These are phyloP conservation scores for Periconia sp. DNA, from an alignment of 2,329 filamentous ascomycete species.

Conservation along the genomic window DNA sequence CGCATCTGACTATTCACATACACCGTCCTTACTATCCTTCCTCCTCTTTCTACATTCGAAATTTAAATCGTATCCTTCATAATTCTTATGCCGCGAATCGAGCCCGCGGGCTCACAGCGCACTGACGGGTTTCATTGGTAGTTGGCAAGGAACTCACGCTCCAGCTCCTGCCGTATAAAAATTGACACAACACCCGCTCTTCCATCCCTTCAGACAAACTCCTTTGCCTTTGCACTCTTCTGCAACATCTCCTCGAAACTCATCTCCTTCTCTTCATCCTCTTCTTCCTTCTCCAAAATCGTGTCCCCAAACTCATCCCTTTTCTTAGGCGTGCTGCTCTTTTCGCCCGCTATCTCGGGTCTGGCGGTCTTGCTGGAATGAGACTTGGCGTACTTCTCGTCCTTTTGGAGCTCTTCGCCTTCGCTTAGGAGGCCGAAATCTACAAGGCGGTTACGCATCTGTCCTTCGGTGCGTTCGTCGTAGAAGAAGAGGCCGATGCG, in stretches of 20 bases:
- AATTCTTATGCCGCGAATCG: too few relatives aligned
- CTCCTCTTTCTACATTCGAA: too few relatives aligned
- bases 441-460: conserved; percentile 12
- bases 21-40: too few relatives aligned
- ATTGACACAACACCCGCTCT: background rate
- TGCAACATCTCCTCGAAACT: conserved; percentile 3
- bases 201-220: background rate
- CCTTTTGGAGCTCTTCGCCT: conserved; percentile 2
- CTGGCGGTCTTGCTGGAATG: background rate
- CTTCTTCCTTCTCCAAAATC: background rate
- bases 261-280: conserved; percentile 1
- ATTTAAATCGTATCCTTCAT: too few relatives aligned
- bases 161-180: too few relatives aligned
- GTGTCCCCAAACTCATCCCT: conserved; percentile 2
- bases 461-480: conserved; percentile 13
- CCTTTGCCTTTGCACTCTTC: background rate
- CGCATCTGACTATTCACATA: too few relatives aligned
- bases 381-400: background rate
- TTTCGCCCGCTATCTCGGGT: too few relatives aligned
- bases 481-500: conserved; percentile 21
- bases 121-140: too few relatives aligned
- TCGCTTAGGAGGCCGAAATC: conserved; percentile 16
- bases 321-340: background rate
- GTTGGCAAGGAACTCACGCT: too few relatives aligned
- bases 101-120: too few relatives aligned